Conservation (phyloP, 2,329 filamentous ascomycete genomes). For the Biscogniauxia mediterranea region DNA sequence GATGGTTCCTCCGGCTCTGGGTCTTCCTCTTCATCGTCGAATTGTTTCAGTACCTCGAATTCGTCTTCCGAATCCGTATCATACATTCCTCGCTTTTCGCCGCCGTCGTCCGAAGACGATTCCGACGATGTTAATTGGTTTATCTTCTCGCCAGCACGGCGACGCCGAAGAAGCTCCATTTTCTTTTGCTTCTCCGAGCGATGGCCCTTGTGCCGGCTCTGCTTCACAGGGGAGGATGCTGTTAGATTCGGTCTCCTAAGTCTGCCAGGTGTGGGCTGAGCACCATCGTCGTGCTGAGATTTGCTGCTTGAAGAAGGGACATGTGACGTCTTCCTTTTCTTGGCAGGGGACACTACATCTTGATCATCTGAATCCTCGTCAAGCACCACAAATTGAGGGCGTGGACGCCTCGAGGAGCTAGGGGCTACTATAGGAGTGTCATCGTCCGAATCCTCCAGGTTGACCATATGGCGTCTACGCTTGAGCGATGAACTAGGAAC, state of each 20-base stretch:
- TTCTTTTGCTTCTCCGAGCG: constrained; percentile 40
- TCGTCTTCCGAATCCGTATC: constrained; percentile 33
- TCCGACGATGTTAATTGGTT: constrained; percentile 37
- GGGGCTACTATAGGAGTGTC: constrained; percentile 16
- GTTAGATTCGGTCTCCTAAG: constrained; percentile 6
- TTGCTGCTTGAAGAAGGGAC: constrained; percentile 11
- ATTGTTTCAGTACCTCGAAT: constrained; percentile 31
- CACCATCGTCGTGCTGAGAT: constrained; percentile 9
- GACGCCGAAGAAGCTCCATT: constrained; percentile 39
- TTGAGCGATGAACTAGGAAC: constrained; percentile 14
- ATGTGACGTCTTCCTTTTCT: constrained; percentile 26
- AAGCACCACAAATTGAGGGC: constrained; percentile 19
- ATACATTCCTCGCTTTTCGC: constrained; percentile 41
- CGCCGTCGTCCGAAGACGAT: constrained; percentile 51
- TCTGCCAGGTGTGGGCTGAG: constrained; percentile 12
- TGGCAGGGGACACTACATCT: constrained; percentile 27
- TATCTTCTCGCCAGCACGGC: constrained; percentile 39
- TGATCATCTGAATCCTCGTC: constrained; percentile 23
- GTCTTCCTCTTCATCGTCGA: constrained; percentile 35
- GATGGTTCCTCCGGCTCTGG: constrained; percentile 17
- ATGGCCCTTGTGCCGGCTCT: constrained; percentile 23
- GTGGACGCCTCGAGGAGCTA: constrained; percentile 13
- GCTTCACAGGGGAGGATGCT: constrained; percentile 21
- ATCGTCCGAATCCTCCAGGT: constrained; percentile 20
- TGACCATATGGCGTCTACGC: constrained; percentile 16